These are phyloP conservation scores for Rhodotorula sp. DNA, from an alignment of 1,284 basidiomycete species.

Conservation along the genomic window DNA sequence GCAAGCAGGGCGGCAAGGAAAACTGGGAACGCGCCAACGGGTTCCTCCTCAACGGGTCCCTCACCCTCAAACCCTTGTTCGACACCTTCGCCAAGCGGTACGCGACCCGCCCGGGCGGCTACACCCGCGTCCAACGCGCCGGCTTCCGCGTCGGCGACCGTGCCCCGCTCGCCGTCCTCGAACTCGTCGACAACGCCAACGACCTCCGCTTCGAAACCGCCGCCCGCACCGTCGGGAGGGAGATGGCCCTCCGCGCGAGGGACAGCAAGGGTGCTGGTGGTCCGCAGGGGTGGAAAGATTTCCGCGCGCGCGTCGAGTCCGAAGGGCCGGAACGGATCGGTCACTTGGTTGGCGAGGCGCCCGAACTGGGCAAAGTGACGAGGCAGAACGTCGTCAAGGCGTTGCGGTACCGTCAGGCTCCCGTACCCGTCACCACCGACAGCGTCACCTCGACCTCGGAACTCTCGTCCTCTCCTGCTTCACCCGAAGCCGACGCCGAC, in stretches of 20 bases:
- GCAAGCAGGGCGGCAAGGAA: conserved; percentile 64
- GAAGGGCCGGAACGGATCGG: conserved; percentile 8
- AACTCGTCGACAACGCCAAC: conserved; percentile 88
- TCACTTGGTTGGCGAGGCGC: neutral
- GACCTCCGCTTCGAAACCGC: conserved; percentile 86
- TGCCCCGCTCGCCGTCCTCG: conserved; percentile 86
- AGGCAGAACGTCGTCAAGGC: conserved; percentile 38
- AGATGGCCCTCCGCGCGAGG: conserved; percentile 49
- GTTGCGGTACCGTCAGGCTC: conserved; percentile 19
- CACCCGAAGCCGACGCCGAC: neutral
- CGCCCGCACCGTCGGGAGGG: conserved; percentile 77
- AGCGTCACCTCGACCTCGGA: neutral
- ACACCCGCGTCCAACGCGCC: conserved; percentile 89
- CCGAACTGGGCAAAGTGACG: conserved; percentile 20
- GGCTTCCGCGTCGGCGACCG: conserved; percentile 89
- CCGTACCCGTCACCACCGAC: conserved; percentile 3
- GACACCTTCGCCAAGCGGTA: conserved; percentile 78
- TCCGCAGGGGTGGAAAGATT: conserved; percentile 17
- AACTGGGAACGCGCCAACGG: conserved; percentile 37
- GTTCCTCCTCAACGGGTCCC: conserved; percentile 62
- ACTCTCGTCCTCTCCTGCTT: neutral
- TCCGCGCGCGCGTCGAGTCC: conserved; percentile 19
- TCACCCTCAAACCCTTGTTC: conserved; percentile 73
- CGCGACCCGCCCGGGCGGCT: conserved; percentile 80
- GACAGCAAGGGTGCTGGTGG: too few relatives aligned